phyloP scores from a whole-genome alignment of 2,329 filamentous ascomycete genomes.

The Aureobasidium pullulans region DNA sequence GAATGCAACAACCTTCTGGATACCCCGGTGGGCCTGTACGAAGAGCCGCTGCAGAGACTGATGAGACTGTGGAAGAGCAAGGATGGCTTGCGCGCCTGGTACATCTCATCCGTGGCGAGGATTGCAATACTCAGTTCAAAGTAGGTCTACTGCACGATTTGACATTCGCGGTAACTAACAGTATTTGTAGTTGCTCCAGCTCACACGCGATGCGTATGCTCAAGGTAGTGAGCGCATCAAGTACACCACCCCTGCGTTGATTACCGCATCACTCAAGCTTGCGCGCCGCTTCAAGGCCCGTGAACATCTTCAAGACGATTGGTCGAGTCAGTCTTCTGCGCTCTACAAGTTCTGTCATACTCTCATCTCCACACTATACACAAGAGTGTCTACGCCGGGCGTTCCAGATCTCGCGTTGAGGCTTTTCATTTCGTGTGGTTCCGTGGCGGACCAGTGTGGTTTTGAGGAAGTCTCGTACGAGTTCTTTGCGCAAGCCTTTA shows the following conservation, averaged over 20 bases:
- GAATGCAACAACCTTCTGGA: slow-evolving; percentile 67
- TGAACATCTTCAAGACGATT: slow-evolving; percentile 77
- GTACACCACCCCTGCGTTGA: slow-evolving; percentile 86
- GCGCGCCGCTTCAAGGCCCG: slow-evolving; percentile 81
- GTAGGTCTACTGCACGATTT: slow-evolving; percentile 26
- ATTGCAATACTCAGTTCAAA: slow-evolving; percentile 92
- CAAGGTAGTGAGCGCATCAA: slow-evolving; percentile 94
- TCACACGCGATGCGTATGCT: slow-evolving; percentile 74
- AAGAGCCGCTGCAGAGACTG: slow-evolving; percentile 73
- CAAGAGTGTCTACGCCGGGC: slow-evolving; percentile 62
- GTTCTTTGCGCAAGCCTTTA: slow-evolving; percentile 97
- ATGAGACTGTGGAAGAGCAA: slow-evolving; percentile 97
- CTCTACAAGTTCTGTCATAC: slow-evolving; percentile 96
- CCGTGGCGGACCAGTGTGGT: slow-evolving; percentile 82
- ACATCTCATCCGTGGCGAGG: slow-evolving; percentile 72
- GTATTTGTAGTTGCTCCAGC: slow-evolving; percentile 62
- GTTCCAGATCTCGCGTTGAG: slow-evolving; percentile 83
- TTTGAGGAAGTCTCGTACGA: slow-evolving; percentile 97
- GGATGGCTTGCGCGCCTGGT: slow-evolving; percentile 91
- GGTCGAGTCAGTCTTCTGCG: slow-evolving; percentile 65
- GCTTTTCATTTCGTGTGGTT: slow-evolving; percentile 83
- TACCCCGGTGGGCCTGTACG: slow-evolving; percentile 73
- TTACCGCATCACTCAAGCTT: slow-evolving; percentile 84
- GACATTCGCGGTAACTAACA: slow-evolving; percentile 19
- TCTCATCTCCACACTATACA: slow-evolving; percentile 77